Percentiles rank a stretch among this genome's conserved stretches.
phyloP scores from a whole-genome alignment of 2,329 filamentous ascomycete genomes.

The Colletotrichum simmondsii region DNA sequence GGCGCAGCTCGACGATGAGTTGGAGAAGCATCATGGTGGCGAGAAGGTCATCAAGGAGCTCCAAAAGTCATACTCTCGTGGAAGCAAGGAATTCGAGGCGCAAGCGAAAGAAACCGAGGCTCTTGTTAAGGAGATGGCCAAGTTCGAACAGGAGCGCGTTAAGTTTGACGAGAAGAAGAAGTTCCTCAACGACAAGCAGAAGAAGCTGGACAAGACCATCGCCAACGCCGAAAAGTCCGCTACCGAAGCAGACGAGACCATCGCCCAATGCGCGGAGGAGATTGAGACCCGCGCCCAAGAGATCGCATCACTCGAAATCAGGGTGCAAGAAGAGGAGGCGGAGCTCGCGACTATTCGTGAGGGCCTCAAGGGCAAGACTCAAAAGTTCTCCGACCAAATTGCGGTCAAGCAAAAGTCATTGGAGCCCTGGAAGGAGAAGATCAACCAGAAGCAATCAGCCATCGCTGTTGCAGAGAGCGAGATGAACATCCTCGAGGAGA shows the following conservation, averaged over 20 bases:
- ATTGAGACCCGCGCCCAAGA: conserved; percentile 82
- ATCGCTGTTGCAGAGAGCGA: conserved; percentile 97
- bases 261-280: conserved; percentile 81
- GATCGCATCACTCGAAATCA: conserved; percentile 79
- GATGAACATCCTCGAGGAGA: conserved; percentile 89
- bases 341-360: conserved; percentile 88
- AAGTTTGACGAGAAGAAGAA: conserved; percentile 99
- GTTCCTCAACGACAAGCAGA: conserved; percentile 89
- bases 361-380: conserved; percentile 92
- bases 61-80: conserved; percentile 84
- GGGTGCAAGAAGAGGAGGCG: conserved; percentile 81
- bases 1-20: conserved; percentile 83
- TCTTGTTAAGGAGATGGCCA: conserved; percentile 86
- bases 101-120: conserved; percentile 85
- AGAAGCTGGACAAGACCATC: conserved; percentile 93
- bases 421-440: conserved; percentile 96
- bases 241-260: conserved; percentile 79
- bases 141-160: conserved; percentile 95
- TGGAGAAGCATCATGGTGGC: conserved; percentile 91
- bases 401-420: conserved; percentile 91
- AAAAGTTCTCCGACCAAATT: conserved; percentile 93
- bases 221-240: conserved; percentile 79
- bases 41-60: conserved; percentile 91
- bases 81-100: conserved; percentile 83
- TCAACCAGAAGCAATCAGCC: conserved; percentile 93